phyloP scores from a whole-genome alignment of 1,284 basidiomycete species.

The Cutaneotrichosporon sp. region DNA sequence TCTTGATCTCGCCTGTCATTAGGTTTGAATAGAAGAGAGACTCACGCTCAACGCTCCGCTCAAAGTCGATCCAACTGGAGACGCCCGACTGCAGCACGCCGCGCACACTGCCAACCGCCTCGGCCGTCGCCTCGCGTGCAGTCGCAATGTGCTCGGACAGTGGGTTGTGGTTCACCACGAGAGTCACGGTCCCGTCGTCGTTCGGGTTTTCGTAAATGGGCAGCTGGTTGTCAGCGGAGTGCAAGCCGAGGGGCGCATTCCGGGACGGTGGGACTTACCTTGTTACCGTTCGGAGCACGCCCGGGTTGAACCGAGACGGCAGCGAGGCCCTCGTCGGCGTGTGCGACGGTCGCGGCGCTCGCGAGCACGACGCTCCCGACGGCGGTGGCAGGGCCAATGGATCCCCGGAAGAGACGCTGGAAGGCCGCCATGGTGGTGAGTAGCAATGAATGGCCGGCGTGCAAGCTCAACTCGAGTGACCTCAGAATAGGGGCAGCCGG shows the following conservation, averaged over 20 bases:
- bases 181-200: conserved; percentile 57
- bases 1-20: conserved; percentile 69
- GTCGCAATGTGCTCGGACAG: conserved; percentile 70
- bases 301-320: conserved; percentile 32
- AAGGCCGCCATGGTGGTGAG: conserved; percentile 22
- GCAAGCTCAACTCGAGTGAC: neutral
- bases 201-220: conserved; percentile 71
- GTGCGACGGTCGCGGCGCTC: conserved; percentile 15
- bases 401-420: conserved; percentile 30
- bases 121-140: conserved; percentile 61
- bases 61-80: conserved; percentile 74
- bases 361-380: conserved; percentile 20
- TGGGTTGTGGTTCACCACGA: conserved; percentile 69
- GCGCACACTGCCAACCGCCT: conserved; percentile 61
- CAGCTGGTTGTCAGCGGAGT: conserved; percentile 56
- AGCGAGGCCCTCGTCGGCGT: conserved; percentile 24
- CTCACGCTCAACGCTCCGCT: conserved; percentile 78
- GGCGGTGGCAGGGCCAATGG: conserved; percentile 22
- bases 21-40: conserved; percentile 28
- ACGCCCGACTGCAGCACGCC: conserved; percentile 68
- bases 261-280: conserved; percentile 29
- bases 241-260: neutral
- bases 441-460: neutral
- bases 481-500: neutral
- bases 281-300: conserved; percentile 35